Conservation (phyloP, 495 filamentous ascomycete species). For the Evernia prunastri region DNA sequence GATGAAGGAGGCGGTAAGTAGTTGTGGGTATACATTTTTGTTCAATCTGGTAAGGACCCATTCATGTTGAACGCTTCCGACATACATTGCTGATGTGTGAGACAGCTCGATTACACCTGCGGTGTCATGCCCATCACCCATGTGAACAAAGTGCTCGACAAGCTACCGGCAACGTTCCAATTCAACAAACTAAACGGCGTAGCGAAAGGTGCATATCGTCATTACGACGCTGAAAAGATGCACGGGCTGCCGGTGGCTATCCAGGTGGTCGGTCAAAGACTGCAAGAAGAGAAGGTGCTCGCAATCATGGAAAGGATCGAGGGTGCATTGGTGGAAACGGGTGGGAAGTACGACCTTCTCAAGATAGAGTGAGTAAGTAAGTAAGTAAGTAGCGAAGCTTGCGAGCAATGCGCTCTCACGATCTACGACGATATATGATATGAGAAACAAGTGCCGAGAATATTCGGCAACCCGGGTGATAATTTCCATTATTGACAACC, state of each 20-base stretch:
- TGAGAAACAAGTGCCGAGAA: background rate
- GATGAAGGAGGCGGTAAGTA: conserved; percentile 79
- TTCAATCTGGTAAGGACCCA: conserved; percentile 66
- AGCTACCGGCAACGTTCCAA: conserved; percentile 50
- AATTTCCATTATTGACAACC: background rate
- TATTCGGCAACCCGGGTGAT: background rate
- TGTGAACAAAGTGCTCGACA: conserved; percentile 65
- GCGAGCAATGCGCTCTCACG: background rate
- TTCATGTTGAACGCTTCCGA: background rate
- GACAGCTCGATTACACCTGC: conserved; percentile 72
- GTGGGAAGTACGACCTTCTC: conserved; percentile 56
- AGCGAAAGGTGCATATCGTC: conserved; percentile 75
- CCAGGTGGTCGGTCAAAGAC: conserved; percentile 75
- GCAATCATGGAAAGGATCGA: conserved; percentile 76
- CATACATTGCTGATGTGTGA: background rate
- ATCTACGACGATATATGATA: background rate
- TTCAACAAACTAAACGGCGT: conserved; percentile 65
- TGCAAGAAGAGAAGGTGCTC: conserved; percentile 91
- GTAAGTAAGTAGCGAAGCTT: background rate
- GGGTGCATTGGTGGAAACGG: conserved; percentile 58
- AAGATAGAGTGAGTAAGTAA: conserved; percentile 43
- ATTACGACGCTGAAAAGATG: conserved; percentile 81
- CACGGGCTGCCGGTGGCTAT: conserved; percentile 80
- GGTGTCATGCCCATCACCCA: conserved; percentile 84
- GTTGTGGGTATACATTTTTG: conserved; percentile 91